Evolutionary conservation across 148 eudicot species (phyloP).

Genomic region (Cornus florida): DNA sequence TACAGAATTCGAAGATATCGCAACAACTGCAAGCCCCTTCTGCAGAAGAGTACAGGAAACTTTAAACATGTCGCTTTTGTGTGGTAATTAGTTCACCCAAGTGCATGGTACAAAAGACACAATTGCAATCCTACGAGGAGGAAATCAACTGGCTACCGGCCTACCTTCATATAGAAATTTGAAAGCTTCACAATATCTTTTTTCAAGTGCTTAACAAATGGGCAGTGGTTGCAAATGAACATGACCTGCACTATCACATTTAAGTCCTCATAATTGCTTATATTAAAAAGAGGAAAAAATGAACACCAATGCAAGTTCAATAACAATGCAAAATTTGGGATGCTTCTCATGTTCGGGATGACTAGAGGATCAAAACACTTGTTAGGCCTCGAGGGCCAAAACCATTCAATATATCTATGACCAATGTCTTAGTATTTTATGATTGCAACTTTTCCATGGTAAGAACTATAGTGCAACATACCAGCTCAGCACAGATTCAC

Average conservation of each 20-base stretch:
- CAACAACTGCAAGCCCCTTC: slow-evolving; percentile 97
- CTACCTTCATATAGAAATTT: slow-evolving; percentile 81
- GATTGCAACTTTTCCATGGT: too few species aligned
- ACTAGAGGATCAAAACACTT: not conserved
- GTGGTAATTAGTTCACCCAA: slow-evolving; percentile 7
- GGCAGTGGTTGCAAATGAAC: slow-evolving; percentile 99
- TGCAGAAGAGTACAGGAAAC: slow-evolving; percentile 31
- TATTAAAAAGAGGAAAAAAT: not conserved
- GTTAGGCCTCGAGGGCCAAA: too few species aligned
- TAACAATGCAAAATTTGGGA: not conserved
- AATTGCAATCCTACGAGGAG: not conserved
- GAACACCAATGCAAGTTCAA: not conserved
- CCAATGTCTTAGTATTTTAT: too few species aligned
- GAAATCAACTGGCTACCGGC: slow-evolving; percentile 7
- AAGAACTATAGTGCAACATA: too few species aligned
- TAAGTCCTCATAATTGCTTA: not conserved
- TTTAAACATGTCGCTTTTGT: not conserved
- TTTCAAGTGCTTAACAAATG: slow-evolving; percentile 88
- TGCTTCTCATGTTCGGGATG: not conserved
- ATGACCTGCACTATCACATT: slow-evolving; percentile 64
- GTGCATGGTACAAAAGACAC: not conserved
- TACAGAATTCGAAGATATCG: slow-evolving; percentile 93
- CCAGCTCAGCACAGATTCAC: too few species aligned
- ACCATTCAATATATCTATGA: too few species aligned
- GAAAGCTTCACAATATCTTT: slow-evolving; percentile 86